Conservation (phyloP, 805 yeast genomes). For the Lipomyces yamadae region DNA sequence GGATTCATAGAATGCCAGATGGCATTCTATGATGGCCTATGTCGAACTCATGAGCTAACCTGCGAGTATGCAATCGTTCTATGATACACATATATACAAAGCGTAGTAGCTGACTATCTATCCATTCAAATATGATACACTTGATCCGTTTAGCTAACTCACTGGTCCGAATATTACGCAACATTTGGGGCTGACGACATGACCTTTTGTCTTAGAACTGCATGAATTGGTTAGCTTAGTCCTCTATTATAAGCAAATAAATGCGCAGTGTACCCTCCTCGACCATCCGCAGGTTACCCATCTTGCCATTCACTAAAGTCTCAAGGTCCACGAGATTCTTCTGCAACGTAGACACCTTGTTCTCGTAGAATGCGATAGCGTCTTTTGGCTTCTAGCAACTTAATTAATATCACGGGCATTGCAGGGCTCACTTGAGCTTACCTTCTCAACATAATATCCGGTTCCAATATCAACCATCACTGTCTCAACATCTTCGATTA, state of each 20-base stretch:
- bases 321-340: conserved; percentile 76
- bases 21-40: background rate
- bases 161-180: conserved; percentile 10
- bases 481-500: conserved; percentile 62
- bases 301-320: conserved; percentile 75
- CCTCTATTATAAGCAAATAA: background rate
- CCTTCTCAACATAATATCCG: conserved; percentile 89
- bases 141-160: background rate
- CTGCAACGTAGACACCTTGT: conserved; percentile 71
- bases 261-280: conserved; percentile 48
- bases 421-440: conserved; percentile 15
- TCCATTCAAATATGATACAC: background rate
- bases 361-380: conserved; percentile 71
- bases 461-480: conserved; percentile 95
- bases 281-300: conserved; percentile 63
- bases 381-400: conserved; percentile 53
- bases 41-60: background rate
- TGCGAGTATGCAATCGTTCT: background rate
- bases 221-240: background rate
- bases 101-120: background rate
- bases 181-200: conserved; percentile 32
- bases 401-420: background rate
- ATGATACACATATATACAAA: background rate
- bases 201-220: conserved; percentile 34
- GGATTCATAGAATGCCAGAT: no score